These are phyloP conservation scores for Chlamydomonas sp. DNA, from an alignment of 139 green algal species.

Conservation along the genomic window DNA sequence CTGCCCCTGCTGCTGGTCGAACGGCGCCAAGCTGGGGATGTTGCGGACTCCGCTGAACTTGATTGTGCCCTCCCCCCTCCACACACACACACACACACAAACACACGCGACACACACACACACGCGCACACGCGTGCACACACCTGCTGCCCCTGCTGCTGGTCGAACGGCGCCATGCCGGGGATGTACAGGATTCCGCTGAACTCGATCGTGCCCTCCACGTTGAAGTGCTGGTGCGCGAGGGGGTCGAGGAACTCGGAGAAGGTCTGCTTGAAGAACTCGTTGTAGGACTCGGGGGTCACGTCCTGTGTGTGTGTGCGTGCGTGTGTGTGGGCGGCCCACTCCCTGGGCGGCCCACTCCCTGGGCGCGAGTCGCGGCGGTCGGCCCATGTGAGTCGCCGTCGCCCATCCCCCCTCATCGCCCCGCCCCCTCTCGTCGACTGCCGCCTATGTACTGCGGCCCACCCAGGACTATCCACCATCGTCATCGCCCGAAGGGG, in stretches of 20 bases:
- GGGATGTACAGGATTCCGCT: conserved; percentile 86
- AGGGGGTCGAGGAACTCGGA: conserved; percentile 77
- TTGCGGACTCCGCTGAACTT: conserved; percentile 95
- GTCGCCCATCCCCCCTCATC: too few relatives aligned
- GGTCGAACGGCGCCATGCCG: conserved; percentile 95
- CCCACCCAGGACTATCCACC: too few relatives aligned
- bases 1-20: conserved; percentile 71
- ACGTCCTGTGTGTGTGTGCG: conserved; percentile 49
- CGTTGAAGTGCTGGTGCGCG: conserved; percentile 78
- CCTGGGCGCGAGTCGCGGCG: too few relatives aligned
- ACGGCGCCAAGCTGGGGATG: conserved; percentile 94
- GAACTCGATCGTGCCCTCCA: conserved; percentile 98
- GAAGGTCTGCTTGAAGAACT: conserved; percentile 88
- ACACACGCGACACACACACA: too few relatives aligned
- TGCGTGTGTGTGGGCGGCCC: too few relatives aligned
- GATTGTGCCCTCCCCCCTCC: conserved; percentile 92
- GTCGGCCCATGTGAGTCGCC: too few relatives aligned
- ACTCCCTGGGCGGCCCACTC: too few relatives aligned
- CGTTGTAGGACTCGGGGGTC: conserved; percentile 80
- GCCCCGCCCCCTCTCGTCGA: too few relatives aligned
- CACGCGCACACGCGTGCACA: too few relatives aligned
- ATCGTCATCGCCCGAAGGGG: too few relatives aligned
- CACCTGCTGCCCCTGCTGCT: conserved; percentile 52
- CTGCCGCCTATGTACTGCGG: too few relatives aligned
- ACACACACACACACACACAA: too few relatives aligned